Evolutionary conservation across 2,329 filamentous ascomycete genomes (phyloP).

Genomic region (Colletotrichum phormii): DNA sequence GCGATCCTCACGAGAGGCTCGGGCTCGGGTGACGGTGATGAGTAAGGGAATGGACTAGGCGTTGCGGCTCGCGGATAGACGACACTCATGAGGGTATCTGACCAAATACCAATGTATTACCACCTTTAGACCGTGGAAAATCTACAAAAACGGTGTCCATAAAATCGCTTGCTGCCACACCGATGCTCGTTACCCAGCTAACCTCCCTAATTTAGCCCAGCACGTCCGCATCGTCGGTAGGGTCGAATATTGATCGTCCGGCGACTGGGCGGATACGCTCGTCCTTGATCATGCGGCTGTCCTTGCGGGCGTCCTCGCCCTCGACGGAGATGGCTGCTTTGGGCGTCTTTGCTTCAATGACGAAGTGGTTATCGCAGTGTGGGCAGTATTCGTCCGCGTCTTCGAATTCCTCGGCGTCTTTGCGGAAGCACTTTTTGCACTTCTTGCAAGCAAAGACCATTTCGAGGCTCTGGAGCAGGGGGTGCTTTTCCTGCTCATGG

Average conservation of each 20-base stretch:
- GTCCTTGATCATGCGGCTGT: slow-evolving; percentile 93
- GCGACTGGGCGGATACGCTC: slow-evolving; percentile 75
- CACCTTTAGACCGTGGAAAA: slow-evolving; percentile 45
- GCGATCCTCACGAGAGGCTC: slow-evolving; percentile 78
- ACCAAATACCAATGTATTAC: slow-evolving; percentile 51
- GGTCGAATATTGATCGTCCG: slow-evolving; percentile 77
- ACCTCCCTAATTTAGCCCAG: slow-evolving; percentile 68
- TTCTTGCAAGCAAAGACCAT: slow-evolving; percentile 99
- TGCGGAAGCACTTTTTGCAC: slow-evolving; percentile 98
- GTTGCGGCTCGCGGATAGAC: slow-evolving; percentile 34
- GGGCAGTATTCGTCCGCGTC: slow-evolving; percentile 99
- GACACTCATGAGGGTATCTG: slow-evolving; percentile 36
- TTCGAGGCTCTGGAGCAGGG: slow-evolving; percentile 81
- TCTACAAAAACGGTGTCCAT: slow-evolving; percentile 32
- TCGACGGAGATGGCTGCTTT: slow-evolving; percentile 88
- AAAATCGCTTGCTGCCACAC: slow-evolving; percentile 32
- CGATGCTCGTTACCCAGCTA: slow-evolving; percentile 20
- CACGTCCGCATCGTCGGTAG: slow-evolving; percentile 79
- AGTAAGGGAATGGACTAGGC: slow-evolving; percentile 38
- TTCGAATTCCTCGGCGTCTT: slow-evolving; percentile 91
- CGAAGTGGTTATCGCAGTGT: slow-evolving; percentile 98
- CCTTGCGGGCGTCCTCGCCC: slow-evolving; percentile 87
- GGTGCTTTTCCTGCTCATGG: slow-evolving; percentile 81
- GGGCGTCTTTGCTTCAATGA: slow-evolving; percentile 88
- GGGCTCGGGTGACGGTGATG: slow-evolving; percentile 50